These are phyloP conservation scores for Penicillium atrosanguineum DNA, from an alignment of 495 filamentous ascomycete genomes.

Conservation along the genomic window DNA sequence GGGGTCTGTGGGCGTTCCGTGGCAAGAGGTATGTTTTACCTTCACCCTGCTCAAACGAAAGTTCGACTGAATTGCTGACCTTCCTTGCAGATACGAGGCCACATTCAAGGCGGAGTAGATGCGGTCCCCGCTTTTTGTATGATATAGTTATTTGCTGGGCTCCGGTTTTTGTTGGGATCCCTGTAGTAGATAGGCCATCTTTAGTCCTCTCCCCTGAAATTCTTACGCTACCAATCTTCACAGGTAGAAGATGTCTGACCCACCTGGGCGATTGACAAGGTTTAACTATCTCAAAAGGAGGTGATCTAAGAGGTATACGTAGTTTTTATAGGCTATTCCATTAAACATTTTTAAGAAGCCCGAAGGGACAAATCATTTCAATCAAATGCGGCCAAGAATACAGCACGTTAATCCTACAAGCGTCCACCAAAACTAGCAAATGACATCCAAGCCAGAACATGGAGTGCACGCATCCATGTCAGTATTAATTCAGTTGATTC, in stretches of 20 bases:
- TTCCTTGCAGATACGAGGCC: conserved; percentile 40
- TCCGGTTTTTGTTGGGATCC: conserved; percentile 1
- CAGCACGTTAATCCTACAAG: not conserved
- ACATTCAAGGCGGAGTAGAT: conserved; percentile 26
- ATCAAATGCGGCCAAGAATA: not conserved
- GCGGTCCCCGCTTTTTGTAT: conserved; percentile 17
- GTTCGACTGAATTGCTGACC: conserved; percentile 3
- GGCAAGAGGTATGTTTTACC: conserved; percentile 79
- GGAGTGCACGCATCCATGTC: conserved; percentile 10
- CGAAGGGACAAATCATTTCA: not conserved
- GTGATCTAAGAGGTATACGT: not conserved
- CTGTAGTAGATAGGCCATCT: conserved; percentile 12
- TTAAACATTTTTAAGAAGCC: not conserved
- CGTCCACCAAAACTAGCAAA: not conserved
- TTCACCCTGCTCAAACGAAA: not conserved
- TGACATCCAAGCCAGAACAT: not conserved
- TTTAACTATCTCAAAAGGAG: not conserved
- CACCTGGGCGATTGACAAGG: not conserved
- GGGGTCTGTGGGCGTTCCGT: conserved; percentile 94
- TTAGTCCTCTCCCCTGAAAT: conserved; percentile 6
- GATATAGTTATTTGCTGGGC: conserved; percentile 14
- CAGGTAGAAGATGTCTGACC: no score
- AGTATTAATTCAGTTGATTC: conserved; percentile 9
- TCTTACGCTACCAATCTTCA: not conserved
- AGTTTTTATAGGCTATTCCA: not conserved